Percentiles rank a stretch among this genome's conserved stretches.
Conservation (phyloP, 768 basidiomycete genomes). For the Mycena amicta region DNA sequence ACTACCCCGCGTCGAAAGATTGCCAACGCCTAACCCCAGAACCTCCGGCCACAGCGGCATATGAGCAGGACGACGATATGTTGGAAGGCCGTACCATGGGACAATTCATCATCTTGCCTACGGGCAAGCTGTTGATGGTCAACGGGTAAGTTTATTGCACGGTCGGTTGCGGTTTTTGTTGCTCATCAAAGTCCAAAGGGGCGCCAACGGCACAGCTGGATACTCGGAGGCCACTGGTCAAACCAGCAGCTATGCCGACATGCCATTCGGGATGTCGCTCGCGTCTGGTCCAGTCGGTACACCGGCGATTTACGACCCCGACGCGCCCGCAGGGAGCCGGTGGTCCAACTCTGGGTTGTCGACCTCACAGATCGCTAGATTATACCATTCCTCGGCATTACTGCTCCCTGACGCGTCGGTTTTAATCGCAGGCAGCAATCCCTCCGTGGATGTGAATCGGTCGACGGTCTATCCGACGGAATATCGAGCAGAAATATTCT, state of each 20-base stretch:
- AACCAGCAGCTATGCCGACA: slow-evolving; percentile 43
- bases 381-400: slow-evolving; percentile 94
- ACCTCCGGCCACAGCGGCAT: slow-evolving; percentile 72
- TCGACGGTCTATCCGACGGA: slow-evolving; percentile 70
- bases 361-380: slow-evolving; percentile 66
- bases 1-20: slow-evolving; percentile 66
- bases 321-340: slow-evolving; percentile 65
- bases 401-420: slow-evolving; percentile 87
- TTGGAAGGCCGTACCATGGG: slow-evolving; percentile 85
- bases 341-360: slow-evolving; percentile 72
- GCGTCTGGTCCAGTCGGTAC: slow-evolving; percentile 78
- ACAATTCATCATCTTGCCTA: slow-evolving; percentile 83
- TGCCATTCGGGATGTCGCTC: slow-evolving; percentile 75
- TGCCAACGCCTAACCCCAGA: slow-evolving; percentile 89
- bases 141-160: slow-evolving; percentile 47
- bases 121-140: slow-evolving; percentile 75
- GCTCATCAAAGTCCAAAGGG: slow-evolving; percentile 38
- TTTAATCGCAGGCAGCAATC: slow-evolving; percentile 90
- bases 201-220: slow-evolving; percentile 83
- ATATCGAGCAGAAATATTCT: slow-evolving; percentile 86
- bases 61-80: slow-evolving; percentile 76
- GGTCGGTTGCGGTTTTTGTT: neutral
- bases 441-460: slow-evolving; percentile 80
- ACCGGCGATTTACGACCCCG: slow-evolving; percentile 86
- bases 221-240: slow-evolving; percentile 65